Evolutionary conservation across 73 alveolate genomes (phyloP).

Genomic region (Paramecium bursaria): DNA sequence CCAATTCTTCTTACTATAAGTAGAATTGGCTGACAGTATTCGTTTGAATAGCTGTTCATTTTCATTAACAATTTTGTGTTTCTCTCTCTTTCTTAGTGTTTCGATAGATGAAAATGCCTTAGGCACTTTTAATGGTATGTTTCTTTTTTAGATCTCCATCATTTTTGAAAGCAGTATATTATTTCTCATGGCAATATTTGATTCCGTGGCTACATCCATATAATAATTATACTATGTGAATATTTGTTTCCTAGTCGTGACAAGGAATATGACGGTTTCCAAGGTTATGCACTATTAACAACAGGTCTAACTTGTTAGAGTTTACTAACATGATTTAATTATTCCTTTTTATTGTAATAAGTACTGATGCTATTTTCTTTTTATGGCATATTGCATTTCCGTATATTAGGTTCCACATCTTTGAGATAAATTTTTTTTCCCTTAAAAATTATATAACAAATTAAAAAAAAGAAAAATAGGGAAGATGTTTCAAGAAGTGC

Average conservation of each 20-base stretch:
- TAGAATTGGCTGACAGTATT: constrained; percentile 36
- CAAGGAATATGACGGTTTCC: constrained; percentile 59
- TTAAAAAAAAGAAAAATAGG: too few species aligned
- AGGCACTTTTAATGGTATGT: neutral
- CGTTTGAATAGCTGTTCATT: constrained; percentile 23
- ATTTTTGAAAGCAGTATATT: constrained; percentile 14
- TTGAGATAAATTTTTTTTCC: too few species aligned
- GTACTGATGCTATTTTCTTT: constrained; percentile 47
- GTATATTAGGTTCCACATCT: too few species aligned
- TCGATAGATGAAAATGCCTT: constrained; percentile 21
- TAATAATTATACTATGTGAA: neutral
- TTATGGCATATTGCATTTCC: too few species aligned
- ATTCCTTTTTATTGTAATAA: neutral
- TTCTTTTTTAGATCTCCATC: constrained; percentile 52
- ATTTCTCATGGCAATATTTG: constrained; percentile 2
- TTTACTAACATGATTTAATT: constrained; percentile 37
- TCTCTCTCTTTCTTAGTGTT: constrained; percentile 23
- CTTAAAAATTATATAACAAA: too few species aligned
- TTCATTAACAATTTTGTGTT: constrained; percentile 12
- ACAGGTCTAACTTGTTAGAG: neutral
- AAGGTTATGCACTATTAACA: constrained; percentile 29
- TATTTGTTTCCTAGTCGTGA: constrained; percentile 39
- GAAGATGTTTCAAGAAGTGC: too few species aligned
- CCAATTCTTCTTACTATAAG: constrained; percentile 50
- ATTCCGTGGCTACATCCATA: constrained; percentile 1